Base-by-base conservation (phyloP, 2,329 filamentous ascomycete genomes). In the Exutisphaerella laricina region DNA sequence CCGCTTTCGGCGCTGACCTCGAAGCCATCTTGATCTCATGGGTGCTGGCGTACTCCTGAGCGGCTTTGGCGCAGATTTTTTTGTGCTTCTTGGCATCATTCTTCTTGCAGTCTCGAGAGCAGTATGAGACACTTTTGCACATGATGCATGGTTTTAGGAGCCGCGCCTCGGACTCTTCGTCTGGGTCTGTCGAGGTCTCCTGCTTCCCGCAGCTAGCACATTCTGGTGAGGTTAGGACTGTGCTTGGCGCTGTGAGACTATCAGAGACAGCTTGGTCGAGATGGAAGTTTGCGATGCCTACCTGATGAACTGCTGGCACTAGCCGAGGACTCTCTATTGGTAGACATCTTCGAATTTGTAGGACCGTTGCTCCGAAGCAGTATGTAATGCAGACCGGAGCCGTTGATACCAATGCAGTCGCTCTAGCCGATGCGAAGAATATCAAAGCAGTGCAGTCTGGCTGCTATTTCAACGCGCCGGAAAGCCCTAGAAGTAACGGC, bases 51-150 rank as follows among this genome's bases (percentile, higher is more conserved):
- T 66, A 66, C 48, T 64, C 64, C 43, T 68, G 65, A 9, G 65
- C 65, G 14, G 64, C 51, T 3, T 49, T 49, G 4, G 64, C 60
- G 48, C 66, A 68, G 23, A 59, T 57, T 45, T 66, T 67, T 56
- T 68, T 68, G 52, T 68, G 66, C 30, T 57, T 49, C 43, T 67
- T 67, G 48, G 60, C 56, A 25, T 62, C 52, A 16, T 61, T 60
- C 49, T 67, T 68, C 43, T 65, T 64, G 54, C 65, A 68, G 21
- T 68, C 63, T 16, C 66, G 63, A 5, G 56, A 61, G 53, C 66
- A 68, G 51, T 68, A 68, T 5, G 48, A 41, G 10, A 62, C 58
- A 39, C 58, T 65, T 44, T 68, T 63, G 49, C 66, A 68, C 42
- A 63, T 62, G 13, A 55, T 59, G 51, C 66, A 68, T 32, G 62